phyloP scores from a whole-genome alignment of 2,329 filamentous ascomycete species.

The Meredithiella fracta region DNA sequence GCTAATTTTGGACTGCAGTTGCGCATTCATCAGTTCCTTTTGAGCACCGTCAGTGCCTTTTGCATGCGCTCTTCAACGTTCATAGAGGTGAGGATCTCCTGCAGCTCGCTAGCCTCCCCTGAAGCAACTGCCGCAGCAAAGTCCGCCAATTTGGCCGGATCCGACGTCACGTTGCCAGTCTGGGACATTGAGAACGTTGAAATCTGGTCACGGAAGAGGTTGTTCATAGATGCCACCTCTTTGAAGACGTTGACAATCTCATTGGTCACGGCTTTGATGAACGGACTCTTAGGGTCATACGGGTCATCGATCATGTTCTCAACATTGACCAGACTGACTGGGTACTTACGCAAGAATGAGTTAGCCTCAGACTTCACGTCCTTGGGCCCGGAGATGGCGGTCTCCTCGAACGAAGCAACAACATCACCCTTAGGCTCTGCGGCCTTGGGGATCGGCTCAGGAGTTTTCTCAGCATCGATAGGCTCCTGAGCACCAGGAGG shows the following conservation, averaged over 20 bases:
- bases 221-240: constrained; percentile 85
- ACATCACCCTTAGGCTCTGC: constrained; percentile 79
- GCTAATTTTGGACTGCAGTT: constrained; percentile 89
- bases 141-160: constrained; percentile 87
- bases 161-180: constrained; percentile 84
- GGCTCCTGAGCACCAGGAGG: constrained; percentile 40
- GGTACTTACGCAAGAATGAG: constrained; percentile 77
- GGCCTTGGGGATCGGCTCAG: constrained; percentile 44
- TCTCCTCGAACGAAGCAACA: constrained; percentile 92
- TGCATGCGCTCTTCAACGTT: constrained; percentile 85
- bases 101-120: constrained; percentile 78
- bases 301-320: constrained; percentile 83
- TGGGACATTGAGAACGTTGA: constrained; percentile 94
- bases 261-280: constrained; percentile 82
- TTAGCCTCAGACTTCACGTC: constrained; percentile 62
- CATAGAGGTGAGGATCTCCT: constrained; percentile 75
- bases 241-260: constrained; percentile 99
- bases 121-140: constrained; percentile 95
- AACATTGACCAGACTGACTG: constrained; percentile 87
- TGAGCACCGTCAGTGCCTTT: constrained; percentile 80
- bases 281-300: constrained; percentile 74
- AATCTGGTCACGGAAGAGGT: constrained; percentile 90
- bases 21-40: constrained; percentile 98
- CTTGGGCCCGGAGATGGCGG: constrained; percentile 38
- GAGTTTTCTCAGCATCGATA: constrained; percentile 35